Base-by-base conservation (phyloP, 2,329 filamentous ascomycete genomes). In the Dactylellina parvicollis region DNA sequence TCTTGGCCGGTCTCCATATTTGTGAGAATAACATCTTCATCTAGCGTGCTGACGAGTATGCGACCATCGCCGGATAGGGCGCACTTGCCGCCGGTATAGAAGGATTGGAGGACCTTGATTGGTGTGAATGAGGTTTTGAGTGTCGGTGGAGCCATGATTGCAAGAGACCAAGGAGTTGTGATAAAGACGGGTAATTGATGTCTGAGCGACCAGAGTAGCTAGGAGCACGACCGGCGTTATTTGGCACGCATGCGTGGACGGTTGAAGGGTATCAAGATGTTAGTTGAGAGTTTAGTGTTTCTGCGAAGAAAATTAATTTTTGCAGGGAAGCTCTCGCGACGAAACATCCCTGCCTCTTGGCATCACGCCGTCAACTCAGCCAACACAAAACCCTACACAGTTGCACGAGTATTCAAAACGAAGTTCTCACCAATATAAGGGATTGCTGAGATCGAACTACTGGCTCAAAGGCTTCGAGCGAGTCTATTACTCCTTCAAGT, bases 41-140 rank as follows among this genome's bases (percentile, higher is more conserved):
- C 92, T n/a, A 98, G 83, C 34, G 91, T 92, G 22, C 92, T 92
- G 44, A 92, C 94, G 61, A 99, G 85, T 75, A 98, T 87, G 78
- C 87, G 87, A 56, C 92, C 92, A 82, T 88, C 87, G 80, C 89
- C 87, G 83, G 94, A 92, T 74, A 98, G 86, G 28, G 92, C 88
- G 70, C 96, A 88, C 76, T 91, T 90, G 44, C 95, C 95, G 61
- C 95, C 95, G 1, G 94, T 96, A 80, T 95, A 97, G 54, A 98
- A 94, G 18, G 95, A 95, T 78, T 92, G 91, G 64, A 99, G 90
- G 50, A 92, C 91, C 78, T 90, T 88, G 76, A 86, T 86, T 69
- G 90, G 87, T 79, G 96, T 91, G 81, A 97, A 99, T 2, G 94
- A 96, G 67, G 92, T 97, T 84, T 92, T 96, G 77, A 87, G 84